Evolutionary conservation across 805 yeast genomes (phyloP), one percentile per base, ranked within the genome.

Genomic region (Ogataea saltuana): DNA sequence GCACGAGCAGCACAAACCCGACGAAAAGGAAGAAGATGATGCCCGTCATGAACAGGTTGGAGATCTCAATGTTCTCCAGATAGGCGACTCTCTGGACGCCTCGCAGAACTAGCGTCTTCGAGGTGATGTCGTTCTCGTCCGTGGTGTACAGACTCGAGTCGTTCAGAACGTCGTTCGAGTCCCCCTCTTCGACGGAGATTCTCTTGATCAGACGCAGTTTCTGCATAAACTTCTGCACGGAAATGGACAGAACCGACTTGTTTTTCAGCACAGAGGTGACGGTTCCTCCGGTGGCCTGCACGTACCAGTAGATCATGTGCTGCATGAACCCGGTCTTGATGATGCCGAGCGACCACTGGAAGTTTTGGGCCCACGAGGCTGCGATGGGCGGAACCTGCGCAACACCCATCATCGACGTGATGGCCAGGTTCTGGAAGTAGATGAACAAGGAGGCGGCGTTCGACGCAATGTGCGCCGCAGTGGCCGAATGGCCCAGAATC

Each of bases 381-480:
- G 97, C 98, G 54, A 93, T 90, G 2, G 99, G 99, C 2, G 99
- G 99, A 16, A 88, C 86, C 48, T 79, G 72, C 16, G 88, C 78
- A 22, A 91, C 97, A 44, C 95, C 97, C 89, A 89, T 84, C 97
- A 93, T 90, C 13, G 96, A 78, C 15, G 91, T 84, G 46, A 91
- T 81, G 16, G 97, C 97, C 54, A 93, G 73, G 44, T 86, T 80
- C 71, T 93, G 99, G 78, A 91, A 93, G 67, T 93, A 93, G 42
- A 89, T 81, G 67, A 93, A 93, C 48, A 93, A 71, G 1, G 97
- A 87, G 60, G 91, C 83, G 13, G 96, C 84, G 69, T 93, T 93
- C 15, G 97, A 85, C n/a, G 97, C 96, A 59, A 93, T 89, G 62
- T 93, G 98, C 3, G 97, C 90, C 2, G 99, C 96, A 1, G 97